phyloP scores from a whole-genome alignment of 352 stramenopile species.

The Phytophthora quininea region DNA sequence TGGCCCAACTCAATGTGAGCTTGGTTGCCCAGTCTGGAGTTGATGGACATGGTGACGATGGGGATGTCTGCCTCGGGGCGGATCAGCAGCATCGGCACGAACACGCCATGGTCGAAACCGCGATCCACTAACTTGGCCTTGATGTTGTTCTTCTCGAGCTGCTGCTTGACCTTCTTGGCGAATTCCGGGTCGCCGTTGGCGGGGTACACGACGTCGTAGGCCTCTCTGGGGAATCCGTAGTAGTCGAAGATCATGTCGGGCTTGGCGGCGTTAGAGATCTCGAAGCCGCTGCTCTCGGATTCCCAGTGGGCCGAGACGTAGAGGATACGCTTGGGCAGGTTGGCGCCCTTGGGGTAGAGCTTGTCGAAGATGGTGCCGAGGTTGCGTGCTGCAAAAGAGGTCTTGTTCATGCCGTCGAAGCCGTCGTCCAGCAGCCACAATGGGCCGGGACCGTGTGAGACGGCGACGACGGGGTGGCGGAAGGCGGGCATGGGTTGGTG shows the following conservation, averaged over 20 bases:
- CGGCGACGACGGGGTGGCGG: constrained; percentile 35
- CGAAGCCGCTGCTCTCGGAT: constrained; percentile 28
- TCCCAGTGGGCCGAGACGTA: constrained; percentile 88
- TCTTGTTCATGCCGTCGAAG: constrained; percentile 32
- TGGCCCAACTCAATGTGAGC: constrained; percentile 60
- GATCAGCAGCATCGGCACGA: constrained; percentile 89
- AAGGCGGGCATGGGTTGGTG: constrained; percentile 3
- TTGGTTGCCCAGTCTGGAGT: constrained; percentile 22
- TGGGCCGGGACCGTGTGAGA: constrained; percentile 55
- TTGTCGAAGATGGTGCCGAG: constrained; percentile 29
- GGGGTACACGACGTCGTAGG: constrained; percentile 84
- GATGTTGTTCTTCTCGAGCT: constrained; percentile 54
- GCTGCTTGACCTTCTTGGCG: constrained; percentile 57
- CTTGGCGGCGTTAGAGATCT: constrained; percentile 51
- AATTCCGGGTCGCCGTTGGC: constrained; percentile 66
- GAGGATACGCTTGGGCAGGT: constrained; percentile 64
- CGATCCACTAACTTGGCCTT: constrained; percentile 42
- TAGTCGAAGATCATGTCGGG: constrained; percentile 89
- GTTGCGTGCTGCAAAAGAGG: constrained; percentile 13
- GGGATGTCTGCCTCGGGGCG: constrained; percentile 86
- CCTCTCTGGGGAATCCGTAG: constrained; percentile 78
- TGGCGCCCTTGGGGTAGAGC: constrained; percentile 30
- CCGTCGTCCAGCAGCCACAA: constrained; percentile 42
- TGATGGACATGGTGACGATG: constrained; percentile 82
- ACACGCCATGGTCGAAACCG: constrained; percentile 91